Evolutionary conservation across 164 flowering plant genomes (phyloP).

Genomic region (Pachysandra terminalis): DNA sequence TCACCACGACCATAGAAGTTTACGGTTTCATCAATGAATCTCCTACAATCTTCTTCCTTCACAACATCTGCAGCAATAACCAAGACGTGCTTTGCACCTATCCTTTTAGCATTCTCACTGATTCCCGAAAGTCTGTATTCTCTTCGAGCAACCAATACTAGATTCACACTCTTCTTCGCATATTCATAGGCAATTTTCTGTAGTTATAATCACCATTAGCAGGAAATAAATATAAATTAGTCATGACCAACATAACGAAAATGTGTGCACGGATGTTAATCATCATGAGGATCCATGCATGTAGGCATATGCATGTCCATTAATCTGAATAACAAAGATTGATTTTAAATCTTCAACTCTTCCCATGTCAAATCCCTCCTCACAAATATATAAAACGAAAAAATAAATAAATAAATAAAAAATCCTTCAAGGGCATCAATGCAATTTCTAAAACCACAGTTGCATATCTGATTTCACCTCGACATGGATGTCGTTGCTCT

Average conservation of each 20-base stretch:
- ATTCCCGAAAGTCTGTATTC: slow-evolving; percentile 60
- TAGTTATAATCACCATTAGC: not conserved
- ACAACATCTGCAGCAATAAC: slow-evolving; percentile 89
- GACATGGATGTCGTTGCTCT: too few relatives aligned
- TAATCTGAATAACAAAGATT: too few relatives aligned
- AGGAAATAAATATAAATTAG: not conserved
- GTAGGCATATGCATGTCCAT: too few relatives aligned
- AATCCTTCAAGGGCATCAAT: too few relatives aligned
- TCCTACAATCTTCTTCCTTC: slow-evolving; percentile 81
- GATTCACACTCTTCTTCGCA: slow-evolving; percentile 70
- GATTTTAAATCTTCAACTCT: too few relatives aligned
- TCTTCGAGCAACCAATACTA: slow-evolving; percentile 79
- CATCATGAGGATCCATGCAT: too few relatives aligned
- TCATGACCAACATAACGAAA: not conserved
- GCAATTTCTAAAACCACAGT: too few relatives aligned
- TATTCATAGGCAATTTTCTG: slow-evolving; percentile 95
- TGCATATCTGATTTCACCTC: too few relatives aligned
- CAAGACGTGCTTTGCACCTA: slow-evolving; percentile 75
- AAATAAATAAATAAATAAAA: too few relatives aligned
- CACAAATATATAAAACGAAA: too few relatives aligned
- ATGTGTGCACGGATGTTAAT: too few relatives aligned
- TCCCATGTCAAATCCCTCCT: too few relatives aligned
- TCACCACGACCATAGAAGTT: slow-evolving; percentile 63
- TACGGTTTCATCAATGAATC: slow-evolving; percentile 66
- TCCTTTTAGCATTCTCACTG: slow-evolving; percentile 52